Conservation (phyloP, 495 filamentous ascomycete species). For the Copromyces sp. region DNA sequence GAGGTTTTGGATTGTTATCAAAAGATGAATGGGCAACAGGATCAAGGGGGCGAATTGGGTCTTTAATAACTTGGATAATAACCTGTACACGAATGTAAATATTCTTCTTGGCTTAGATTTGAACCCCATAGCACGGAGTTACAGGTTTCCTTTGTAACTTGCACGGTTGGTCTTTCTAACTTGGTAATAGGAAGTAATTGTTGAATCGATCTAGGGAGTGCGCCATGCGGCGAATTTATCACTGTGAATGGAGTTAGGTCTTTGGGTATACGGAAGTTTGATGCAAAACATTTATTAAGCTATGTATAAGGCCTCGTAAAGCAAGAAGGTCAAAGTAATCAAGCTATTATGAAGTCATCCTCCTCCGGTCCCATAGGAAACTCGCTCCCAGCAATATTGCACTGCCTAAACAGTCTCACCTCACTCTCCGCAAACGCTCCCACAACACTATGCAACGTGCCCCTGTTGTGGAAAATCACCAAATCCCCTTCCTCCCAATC, state of each 20-base stretch:
- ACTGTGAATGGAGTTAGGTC: background rate
- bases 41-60: background rate
- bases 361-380: slow-evolving; percentile 37
- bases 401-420: slow-evolving; percentile 63
- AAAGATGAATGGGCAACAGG: background rate
- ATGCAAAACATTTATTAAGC: background rate
- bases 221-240: no score
- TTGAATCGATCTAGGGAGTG: background rate
- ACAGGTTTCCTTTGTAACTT: background rate
- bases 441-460: slow-evolving; percentile 61
- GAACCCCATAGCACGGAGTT: background rate
- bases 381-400: slow-evolving; percentile 56
- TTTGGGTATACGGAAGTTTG: background rate
- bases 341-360: background rate
- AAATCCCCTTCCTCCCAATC: slow-evolving; percentile 67
- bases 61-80: background rate
- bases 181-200: background rate
- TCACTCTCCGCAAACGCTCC: slow-evolving; percentile 63
- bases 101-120: background rate
- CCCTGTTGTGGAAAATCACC: slow-evolving; percentile 65
- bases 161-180: background rate
- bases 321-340: background rate
- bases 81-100: background rate
- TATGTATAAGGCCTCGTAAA: background rate
- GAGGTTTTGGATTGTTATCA: background rate